Evolutionary conservation across 306 rosid genomes (phyloP).

Genomic region (Arachis stenosperma): DNA sequence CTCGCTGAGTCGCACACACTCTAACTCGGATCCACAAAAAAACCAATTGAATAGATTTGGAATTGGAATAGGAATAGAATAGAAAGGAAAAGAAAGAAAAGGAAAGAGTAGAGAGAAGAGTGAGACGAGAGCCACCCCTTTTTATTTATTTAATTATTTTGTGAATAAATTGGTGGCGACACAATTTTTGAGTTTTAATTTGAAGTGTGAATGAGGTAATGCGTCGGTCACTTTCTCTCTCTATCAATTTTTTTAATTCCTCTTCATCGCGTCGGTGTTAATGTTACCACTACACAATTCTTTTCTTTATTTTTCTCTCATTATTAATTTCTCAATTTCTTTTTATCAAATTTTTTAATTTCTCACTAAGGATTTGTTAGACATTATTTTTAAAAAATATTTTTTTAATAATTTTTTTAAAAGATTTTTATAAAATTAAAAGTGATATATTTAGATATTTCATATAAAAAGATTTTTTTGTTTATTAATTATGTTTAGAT

Average conservation of each 20-base stretch:
- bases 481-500: no score
- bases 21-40: slow-evolving; percentile 37
- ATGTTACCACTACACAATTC: neutral
- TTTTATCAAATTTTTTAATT: no score
- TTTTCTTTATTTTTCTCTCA: neutral
- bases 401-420: no score
- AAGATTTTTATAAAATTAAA: no score
- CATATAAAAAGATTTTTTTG: no score
- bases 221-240: slow-evolving; percentile 2
- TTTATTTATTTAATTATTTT: neutral
- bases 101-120: neutral
- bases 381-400: no score
- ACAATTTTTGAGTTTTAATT: slow-evolving; percentile 23
- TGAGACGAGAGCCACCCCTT: neutral
- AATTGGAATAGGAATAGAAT: no score
- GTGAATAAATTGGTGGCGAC: slow-evolving; percentile 22
- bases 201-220: slow-evolving; percentile 18
- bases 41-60: neutral
- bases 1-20: neutral
- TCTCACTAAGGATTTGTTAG: no score
- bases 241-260: no score
- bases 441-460: no score
- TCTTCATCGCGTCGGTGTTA: slow-evolving; percentile 24
- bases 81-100: neutral
- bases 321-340: neutral